phyloP scores from a whole-genome alignment of 192 early-diverging fungal species.

The Coemansia asiatica region DNA sequence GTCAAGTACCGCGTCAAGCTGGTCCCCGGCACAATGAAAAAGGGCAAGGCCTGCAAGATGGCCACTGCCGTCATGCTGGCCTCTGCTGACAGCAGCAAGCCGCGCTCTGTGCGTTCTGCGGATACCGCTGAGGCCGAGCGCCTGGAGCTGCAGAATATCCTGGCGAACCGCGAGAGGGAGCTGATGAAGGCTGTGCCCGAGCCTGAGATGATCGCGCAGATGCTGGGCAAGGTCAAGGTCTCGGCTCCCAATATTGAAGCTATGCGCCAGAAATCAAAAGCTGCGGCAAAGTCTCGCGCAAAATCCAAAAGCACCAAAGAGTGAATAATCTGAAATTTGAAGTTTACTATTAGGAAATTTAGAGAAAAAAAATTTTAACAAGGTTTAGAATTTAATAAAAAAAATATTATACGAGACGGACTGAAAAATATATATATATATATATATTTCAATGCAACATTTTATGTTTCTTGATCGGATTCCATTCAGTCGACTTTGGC shows the following conservation, averaged over 20 bases:
- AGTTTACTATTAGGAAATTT: too few relatives aligned
- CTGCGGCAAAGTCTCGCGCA: constrained; percentile 30
- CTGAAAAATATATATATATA: too few relatives aligned
- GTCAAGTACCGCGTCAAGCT: constrained; percentile 97
- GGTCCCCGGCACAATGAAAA: constrained; percentile 84
- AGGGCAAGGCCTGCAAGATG: constrained; percentile 79
- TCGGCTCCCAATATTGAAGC: constrained; percentile 74
- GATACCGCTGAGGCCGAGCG: constrained; percentile 39
- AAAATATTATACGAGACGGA: too few relatives aligned
- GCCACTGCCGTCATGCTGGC: constrained; percentile 51
- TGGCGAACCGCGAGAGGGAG: constrained; percentile 66
- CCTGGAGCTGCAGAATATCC: constrained; percentile 28
- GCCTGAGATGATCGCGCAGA: constrained; percentile 73
- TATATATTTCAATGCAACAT: too few relatives aligned
- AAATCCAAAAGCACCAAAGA: constrained; percentile 27
- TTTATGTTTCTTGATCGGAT: not conserved
- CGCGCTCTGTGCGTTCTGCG: constrained; percentile 1
- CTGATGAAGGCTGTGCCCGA: constrained; percentile 85
- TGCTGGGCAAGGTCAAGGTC: constrained; percentile 88
- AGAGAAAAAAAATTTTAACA: too few relatives aligned
- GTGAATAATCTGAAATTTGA: too few relatives aligned
- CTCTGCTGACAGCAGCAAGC: constrained; percentile 40
- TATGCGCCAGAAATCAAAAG: constrained; percentile 59
- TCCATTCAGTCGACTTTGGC: not conserved
- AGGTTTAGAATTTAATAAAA: too few relatives aligned